Evolutionary conservation across 148 eudicot genomes (phyloP), one percentile per base, ranked within the genome.

Genomic region (Oxyria digyna): DNA sequence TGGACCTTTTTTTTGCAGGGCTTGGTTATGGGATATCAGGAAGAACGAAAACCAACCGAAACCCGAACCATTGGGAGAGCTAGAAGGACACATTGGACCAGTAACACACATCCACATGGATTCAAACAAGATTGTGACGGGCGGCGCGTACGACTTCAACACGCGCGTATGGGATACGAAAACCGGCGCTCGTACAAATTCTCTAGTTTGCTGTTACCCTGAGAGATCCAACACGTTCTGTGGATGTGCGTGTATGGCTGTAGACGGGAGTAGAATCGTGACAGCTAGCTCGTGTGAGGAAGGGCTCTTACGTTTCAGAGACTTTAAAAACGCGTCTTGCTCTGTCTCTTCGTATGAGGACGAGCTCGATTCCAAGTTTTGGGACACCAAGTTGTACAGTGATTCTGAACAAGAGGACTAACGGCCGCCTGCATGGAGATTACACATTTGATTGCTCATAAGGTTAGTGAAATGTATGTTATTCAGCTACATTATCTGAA

Each of bases 11-110:
- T n/a, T 79, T 71, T 46, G 81, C 87, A 89, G 92, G 71, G 88
- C 85, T 46, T 72, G 76, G 80, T 73, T 89, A 40, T 89, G 92
- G 89, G 96, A 89, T 74, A 42, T 82, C n/a, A 82, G 96, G 81
- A 85, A 68, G 77, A 69, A 68, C 76, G 43, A 77, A 21, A 81
- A 76, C 7, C 71, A 73, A 13, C 67, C 2, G 1, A 74, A 73
- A 63, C 66, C 74, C 67, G 63, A 79, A 42, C 84, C 87, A 15
- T 1, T 80, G 20, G 72, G 73, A 0, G 81, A 78, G 65, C 68
- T 89, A 75, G 85, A 81, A 15, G 89, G 87, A 69, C 85, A 87
- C 71, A 69, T 29, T 4, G 92, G 92, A 50, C 81, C 85, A 8
- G 85, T 89, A 27, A 81, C 73, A 18, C 81, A 45, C 20, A 40